Percentiles rank a stretch among this genome's conserved stretches.
Evolutionary conservation across 2,329 filamentous ascomycete genomes (phyloP).

Genomic region (Colletotrichum siamense): DNA sequence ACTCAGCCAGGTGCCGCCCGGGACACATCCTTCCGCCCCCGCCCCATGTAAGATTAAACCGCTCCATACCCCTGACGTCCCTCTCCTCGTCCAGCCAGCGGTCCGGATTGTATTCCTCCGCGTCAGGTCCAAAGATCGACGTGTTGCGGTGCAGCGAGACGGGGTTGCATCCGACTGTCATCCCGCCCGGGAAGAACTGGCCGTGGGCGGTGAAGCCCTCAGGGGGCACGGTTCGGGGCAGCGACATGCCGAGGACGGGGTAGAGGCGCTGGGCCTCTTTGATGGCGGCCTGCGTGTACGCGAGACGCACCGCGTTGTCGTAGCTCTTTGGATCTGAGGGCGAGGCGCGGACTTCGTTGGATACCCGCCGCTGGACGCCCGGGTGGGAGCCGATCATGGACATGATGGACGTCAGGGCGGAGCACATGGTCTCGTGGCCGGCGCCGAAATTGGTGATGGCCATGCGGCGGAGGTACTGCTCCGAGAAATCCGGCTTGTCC

Average conservation of each 20-base stretch:
- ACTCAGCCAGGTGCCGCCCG: conserved; percentile 54
- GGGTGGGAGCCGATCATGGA: conserved; percentile 49
- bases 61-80: conserved; percentile 45
- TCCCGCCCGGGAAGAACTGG: conserved; percentile 45
- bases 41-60: conserved; percentile 56
- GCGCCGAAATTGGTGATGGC: conserved; percentile 62
- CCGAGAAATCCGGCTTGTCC: conserved; percentile 49
- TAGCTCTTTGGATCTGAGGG: conserved; percentile 24
- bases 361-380: conserved; percentile 35
- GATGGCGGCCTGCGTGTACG: conserved; percentile 49
- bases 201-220: conserved; percentile 43
- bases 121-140: conserved; percentile 53
- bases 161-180: conserved; percentile 57
- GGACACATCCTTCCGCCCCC: conserved; percentile 57
- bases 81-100: conserved; percentile 49
- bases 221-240: conserved; percentile 50
- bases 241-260: conserved; percentile 57
- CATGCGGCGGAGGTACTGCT: conserved; percentile 55
- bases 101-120: conserved; percentile 47
- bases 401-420: conserved; percentile 54
- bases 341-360: conserved; percentile 29
- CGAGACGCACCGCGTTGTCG: conserved; percentile 29
- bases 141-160: conserved; percentile 54
- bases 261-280: conserved; percentile 57
- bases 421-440: conserved; percentile 60